phyloP scores from a whole-genome alignment of 805 yeast species.

The Hemisphaericaspora nanyangensis region DNA sequence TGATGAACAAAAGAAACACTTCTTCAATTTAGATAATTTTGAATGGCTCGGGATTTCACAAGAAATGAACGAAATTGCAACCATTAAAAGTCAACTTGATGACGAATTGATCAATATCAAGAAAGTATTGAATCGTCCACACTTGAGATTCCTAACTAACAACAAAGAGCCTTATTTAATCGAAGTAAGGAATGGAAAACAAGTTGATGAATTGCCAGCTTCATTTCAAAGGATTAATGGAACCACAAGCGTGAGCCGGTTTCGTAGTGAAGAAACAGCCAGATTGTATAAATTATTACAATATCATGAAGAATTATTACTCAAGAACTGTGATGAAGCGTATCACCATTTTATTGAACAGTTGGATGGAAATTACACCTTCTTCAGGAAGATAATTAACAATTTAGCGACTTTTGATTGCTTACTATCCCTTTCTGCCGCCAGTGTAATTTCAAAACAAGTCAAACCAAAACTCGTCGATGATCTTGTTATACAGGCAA shows the following conservation, averaged over 20 bases:
- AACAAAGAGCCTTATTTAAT: conserved; percentile 69
- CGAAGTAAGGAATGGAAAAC: conserved; percentile 62
- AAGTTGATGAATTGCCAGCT: conserved; percentile 55
- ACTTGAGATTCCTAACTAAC: conserved; percentile 51
- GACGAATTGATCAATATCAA: conserved; percentile 51
- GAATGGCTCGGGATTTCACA: conserved; percentile 38
- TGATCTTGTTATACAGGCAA: conserved; percentile 42
- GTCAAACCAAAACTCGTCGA: conserved; percentile 50
- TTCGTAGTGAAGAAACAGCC: conserved; percentile 57
- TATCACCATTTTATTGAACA: conserved; percentile 38
- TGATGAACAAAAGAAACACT: conserved; percentile 42
- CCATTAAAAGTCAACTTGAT: conserved; percentile 44
- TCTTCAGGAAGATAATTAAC: conserved; percentile 38
- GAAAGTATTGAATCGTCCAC: conserved; percentile 49
- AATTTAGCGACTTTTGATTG: conserved; percentile 61
- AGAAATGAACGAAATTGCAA: conserved; percentile 35
- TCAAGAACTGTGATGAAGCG: conserved; percentile 43
- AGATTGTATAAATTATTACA: conserved; percentile 51
- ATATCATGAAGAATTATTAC: conserved; percentile 55
- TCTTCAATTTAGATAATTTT: conserved; percentile 34
- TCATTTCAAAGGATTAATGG: conserved; percentile 78
- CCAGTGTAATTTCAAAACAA: conserved; percentile 35
- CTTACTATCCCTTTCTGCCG: conserved; percentile 59
- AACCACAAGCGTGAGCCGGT: conserved; percentile 66
- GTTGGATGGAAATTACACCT: conserved; percentile 29